Base-by-base conservation (phyloP, 2,329 filamentous ascomycete genomes). In the Tolypocladium sp. region DNA sequence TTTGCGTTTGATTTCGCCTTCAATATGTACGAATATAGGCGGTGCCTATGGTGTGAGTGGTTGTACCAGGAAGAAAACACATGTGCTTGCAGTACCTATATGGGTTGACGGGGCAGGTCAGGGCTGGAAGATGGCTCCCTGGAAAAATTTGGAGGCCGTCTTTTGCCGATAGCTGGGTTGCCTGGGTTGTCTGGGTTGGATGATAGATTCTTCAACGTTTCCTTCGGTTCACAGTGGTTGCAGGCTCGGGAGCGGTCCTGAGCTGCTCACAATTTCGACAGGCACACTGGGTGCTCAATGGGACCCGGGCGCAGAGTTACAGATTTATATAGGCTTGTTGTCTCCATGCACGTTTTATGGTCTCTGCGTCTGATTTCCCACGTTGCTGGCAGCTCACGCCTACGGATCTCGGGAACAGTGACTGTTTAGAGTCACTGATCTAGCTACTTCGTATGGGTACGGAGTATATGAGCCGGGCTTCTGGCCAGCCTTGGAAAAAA, bases 1-100 rank as follows among this genome's bases (percentile, higher is more conserved):
- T 33, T 5, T 25, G 27, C 20, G n/a, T 56, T n/a, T 52, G 20
- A 8, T 54, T 52, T 38, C 22, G 20, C 15, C 30, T 41, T 57
- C n/a, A n/a, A 49, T 15, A 25, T 61, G 59, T 59, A 60, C 38
- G 56, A 57, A 12, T 61, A 58, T 57, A 51, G 61, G 57, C 35
- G 44, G 33, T 38, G 56, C 57, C 55, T 41, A 58, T 59, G 58
- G 55, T 27, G 53, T 35, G 55, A 22, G 51, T 58, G 30, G 57
- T 33, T 55, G 27, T 40, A 56, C 35, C 57, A 33, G 27, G 30
- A 41, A 54, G n/a, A 55, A 27, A 25, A 51, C 27, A 52, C 44
- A n/a, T 52, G 30, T n/a, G 49, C 20, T 17, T 35, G 49, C 49
- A 27, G 30, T 22, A n/a, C 20, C 30, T 22, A 35, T 15, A 22